Evolutionary conservation across 176 grass and related monocot species (phyloP).

Genomic region (Urochloa ruziziensis): DNA sequence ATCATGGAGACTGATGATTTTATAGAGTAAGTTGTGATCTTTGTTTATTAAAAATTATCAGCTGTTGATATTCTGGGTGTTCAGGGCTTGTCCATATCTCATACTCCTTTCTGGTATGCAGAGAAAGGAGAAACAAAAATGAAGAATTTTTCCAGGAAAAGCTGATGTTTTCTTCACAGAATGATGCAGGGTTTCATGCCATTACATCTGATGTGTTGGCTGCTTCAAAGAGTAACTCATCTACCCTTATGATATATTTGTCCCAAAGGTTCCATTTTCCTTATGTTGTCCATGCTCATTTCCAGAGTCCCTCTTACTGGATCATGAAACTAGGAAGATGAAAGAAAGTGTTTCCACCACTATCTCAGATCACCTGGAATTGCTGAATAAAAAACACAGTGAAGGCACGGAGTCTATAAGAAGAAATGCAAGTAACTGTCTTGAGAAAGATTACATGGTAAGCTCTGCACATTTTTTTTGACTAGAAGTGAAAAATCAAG

Average conservation of each 20-base stretch:
- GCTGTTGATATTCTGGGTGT: background rate
- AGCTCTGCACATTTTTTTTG: background rate
- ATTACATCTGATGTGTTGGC: conserved; percentile 47
- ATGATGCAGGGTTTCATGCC: conserved; percentile 43
- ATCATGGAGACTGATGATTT: conserved; percentile 45
- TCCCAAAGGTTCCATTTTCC: background rate
- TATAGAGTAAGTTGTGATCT: conserved; percentile 52
- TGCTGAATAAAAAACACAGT: conserved; percentile 47
- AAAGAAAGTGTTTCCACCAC: conserved; percentile 26
- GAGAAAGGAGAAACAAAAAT: conserved; percentile 46
- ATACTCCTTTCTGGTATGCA: conserved; percentile 41
- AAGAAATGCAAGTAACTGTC: conserved; percentile 36
- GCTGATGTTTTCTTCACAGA: conserved; percentile 36
- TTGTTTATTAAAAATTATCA: background rate
- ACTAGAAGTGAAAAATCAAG: background rate
- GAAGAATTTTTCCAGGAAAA: conserved; percentile 53
- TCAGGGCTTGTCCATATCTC: background rate
- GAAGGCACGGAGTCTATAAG: conserved; percentile 42
- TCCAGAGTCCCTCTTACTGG: conserved; percentile 51
- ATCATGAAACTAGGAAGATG: conserved; percentile 38
- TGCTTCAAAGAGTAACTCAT: conserved; percentile 53
- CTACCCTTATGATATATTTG: conserved; percentile 14
- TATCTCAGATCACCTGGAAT: conserved; percentile 38
- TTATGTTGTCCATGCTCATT: conserved; percentile 18
- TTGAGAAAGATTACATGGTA: conserved; percentile 70